These are phyloP conservation scores for Coemansia sp. DNA, from an alignment of 192 early-diverging fungal species.

Conservation along the genomic window DNA sequence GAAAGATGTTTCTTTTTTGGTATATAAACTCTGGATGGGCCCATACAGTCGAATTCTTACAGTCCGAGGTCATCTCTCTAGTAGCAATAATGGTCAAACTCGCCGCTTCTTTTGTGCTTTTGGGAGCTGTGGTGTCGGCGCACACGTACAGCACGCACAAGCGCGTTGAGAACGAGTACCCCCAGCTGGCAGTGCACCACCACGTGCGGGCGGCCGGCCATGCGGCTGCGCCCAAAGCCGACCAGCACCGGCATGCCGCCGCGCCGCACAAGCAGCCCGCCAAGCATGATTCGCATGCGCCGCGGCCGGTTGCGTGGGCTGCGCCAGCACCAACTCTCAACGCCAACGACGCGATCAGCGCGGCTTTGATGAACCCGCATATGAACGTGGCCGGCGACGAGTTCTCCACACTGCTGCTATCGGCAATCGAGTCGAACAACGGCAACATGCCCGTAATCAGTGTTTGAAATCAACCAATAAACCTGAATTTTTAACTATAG, in stretches of 20 bases:
- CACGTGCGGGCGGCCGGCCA: not conserved
- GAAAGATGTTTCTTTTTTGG: no score
- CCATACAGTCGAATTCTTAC: no score
- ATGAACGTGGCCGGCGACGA: slow-evolving; percentile 9
- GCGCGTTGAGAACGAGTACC: not conserved
- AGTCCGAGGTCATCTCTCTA: no score
- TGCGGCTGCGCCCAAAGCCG: no score
- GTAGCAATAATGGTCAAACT: no score
- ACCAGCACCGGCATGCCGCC: not conserved
- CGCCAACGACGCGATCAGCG: slow-evolving; percentile 13
- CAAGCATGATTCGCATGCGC: not conserved
- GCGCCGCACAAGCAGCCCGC: not conserved
- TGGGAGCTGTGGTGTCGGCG: not conserved
- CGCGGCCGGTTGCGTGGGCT: no score
- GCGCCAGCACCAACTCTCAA: no score
- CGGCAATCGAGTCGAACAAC: slow-evolving; percentile 18
- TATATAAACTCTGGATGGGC: no score
- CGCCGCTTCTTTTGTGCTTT: no score
- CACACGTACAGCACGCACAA: not conserved
- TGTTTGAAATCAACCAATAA: slow-evolving; percentile 9
- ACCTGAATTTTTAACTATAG: not conserved
- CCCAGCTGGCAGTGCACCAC: not conserved
- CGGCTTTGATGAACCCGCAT: slow-evolving; percentile 7
- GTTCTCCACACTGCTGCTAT: slow-evolving; percentile 27
- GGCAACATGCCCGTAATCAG: slow-evolving; percentile 24